Percentiles rank a stretch among this genome's conserved stretches.
Conservation (phyloP, 2,329 filamentous ascomycete species). For the Fusarium euwallaceae region DNA sequence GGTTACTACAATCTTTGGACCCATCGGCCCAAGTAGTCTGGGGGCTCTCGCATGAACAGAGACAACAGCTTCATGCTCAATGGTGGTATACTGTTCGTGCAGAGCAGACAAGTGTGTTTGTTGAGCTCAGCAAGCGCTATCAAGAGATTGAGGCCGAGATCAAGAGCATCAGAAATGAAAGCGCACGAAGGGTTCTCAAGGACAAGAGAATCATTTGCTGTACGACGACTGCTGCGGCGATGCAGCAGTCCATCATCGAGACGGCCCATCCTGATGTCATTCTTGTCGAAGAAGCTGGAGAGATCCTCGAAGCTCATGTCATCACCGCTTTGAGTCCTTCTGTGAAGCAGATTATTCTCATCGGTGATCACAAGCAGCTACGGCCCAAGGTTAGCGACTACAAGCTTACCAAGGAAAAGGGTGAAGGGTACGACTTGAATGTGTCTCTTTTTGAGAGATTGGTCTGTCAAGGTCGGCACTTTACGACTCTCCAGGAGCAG, state of each 20-base stretch:
- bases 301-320: constrained; percentile 76
- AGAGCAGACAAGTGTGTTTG: constrained; percentile 63
- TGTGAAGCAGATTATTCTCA: constrained; percentile 75
- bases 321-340: constrained; percentile 68
- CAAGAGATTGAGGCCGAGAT: constrained; percentile 58
- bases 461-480: constrained; percentile 65
- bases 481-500: constrained; percentile 69
- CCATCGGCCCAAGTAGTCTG: constrained; percentile 60
- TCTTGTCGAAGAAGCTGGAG: constrained; percentile 79
- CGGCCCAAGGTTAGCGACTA: constrained; percentile 76
- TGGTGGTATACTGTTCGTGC: constrained; percentile 63
- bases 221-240: constrained; percentile 79
- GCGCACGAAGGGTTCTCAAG: constrained; percentile 59
- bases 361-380: constrained; percentile 81
- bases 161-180: constrained; percentile 59
- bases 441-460: constrained; percentile 78
- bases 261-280: constrained; percentile 69
- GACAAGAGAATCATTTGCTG: constrained; percentile 74
- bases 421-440: constrained; percentile 76
- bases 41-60: constrained; percentile 57
- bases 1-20: constrained; percentile 32
- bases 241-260: constrained; percentile 66
- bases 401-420: constrained; percentile 71
- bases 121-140: constrained; percentile 54
- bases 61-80: constrained; percentile 51